A percentile compares a stretch with the other conserved stretches of the same genome.
phyloP scores from a whole-genome alignment of 495 filamentous ascomycete genomes.

The Cladorrhinum samala region DNA sequence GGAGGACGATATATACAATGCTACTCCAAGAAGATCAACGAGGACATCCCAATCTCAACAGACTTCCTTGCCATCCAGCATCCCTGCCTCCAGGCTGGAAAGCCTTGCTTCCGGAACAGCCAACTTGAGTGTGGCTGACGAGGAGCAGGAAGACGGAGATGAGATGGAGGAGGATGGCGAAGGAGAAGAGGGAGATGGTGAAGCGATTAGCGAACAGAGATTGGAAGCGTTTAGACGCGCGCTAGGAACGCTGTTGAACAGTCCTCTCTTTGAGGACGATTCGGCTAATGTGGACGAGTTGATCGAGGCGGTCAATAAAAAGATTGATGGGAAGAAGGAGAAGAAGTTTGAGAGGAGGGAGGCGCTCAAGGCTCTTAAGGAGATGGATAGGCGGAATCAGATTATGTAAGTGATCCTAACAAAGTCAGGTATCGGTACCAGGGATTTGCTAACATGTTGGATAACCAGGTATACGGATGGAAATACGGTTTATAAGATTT shows the following conservation, averaged over 20 bases:
- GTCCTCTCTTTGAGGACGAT: constrained; percentile 73
- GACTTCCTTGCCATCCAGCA: constrained; percentile 40
- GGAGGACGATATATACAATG: constrained; percentile 35
- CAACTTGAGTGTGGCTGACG: constrained; percentile 27
- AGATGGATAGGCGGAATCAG: constrained; percentile 76
- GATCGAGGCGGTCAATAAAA: constrained; percentile 71
- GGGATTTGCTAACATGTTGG: too few relatives aligned
- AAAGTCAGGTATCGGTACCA: too few relatives aligned
- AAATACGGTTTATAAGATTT: too few relatives aligned
- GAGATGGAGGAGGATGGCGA: constrained; percentile 25
- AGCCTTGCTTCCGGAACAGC: constrained; percentile 32
- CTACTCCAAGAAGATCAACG: constrained; percentile 33
- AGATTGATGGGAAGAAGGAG: constrained; percentile 43
- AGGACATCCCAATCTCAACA: constrained; percentile 42
- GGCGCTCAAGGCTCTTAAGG: constrained; percentile 66
- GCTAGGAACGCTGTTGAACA: constrained; percentile 74
- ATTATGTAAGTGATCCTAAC: constrained; percentile 98
- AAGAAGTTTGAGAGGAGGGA: constrained; percentile 62
- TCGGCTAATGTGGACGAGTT: constrained; percentile 67
- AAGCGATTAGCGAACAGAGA: constrained; percentile 58
- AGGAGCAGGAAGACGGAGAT: constrained; percentile 15
- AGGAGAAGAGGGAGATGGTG: constrained; percentile 23
- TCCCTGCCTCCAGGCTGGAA: constrained; percentile 40
- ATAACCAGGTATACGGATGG: too few relatives aligned
- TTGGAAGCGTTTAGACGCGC: constrained; percentile 68